Evolutionary conservation across 768 basidiomycete genomes (phyloP).

Genomic region (Crepidotus variabilis): DNA sequence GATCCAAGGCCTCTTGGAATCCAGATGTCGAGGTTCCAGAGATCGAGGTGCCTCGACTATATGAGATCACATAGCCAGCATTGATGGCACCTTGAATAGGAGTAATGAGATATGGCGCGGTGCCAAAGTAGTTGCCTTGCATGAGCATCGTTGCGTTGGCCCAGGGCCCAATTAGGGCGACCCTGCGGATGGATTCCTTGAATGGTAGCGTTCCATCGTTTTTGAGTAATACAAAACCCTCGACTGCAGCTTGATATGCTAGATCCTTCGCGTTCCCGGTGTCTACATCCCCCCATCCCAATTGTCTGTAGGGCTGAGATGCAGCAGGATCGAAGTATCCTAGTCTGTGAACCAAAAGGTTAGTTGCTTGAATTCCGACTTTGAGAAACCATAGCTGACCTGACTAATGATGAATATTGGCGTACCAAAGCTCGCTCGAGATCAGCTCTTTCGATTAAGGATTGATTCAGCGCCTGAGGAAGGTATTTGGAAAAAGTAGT

Average conservation of each 20-base stretch:
- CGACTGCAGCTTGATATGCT: slow-evolving; percentile 46
- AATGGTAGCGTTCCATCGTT: slow-evolving; percentile 61
- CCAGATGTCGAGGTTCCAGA: slow-evolving; percentile 34
- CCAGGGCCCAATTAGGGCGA: slow-evolving; percentile 61
- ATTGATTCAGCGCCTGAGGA: slow-evolving; percentile 43
- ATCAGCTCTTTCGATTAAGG: slow-evolving; percentile 39
- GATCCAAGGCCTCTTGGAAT: slow-evolving; percentile 48
- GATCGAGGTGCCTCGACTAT: slow-evolving; percentile 38
- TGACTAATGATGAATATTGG: slow-evolving; percentile 50
- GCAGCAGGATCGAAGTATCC: slow-evolving; percentile 54
- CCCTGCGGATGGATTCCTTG: slow-evolving; percentile 34
- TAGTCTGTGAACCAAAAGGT: slow-evolving; percentile 30
- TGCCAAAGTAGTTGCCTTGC: slow-evolving; percentile 57
- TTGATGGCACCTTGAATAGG: slow-evolving; percentile 45
- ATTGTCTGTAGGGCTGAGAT: slow-evolving; percentile 46
- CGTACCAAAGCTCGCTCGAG: slow-evolving; percentile 40
- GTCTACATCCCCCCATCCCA: slow-evolving; percentile 47
- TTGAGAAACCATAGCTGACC: slow-evolving; percentile 39
- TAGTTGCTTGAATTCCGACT: neutral
- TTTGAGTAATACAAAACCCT: slow-evolving; percentile 59
- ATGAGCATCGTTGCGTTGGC: slow-evolving; percentile 51
- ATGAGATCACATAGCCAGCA: slow-evolving; percentile 44
- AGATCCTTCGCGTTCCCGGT: slow-evolving; percentile 41
- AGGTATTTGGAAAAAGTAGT: slow-evolving; percentile 41
- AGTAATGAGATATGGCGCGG: slow-evolving; percentile 52